Conservation (phyloP, 176 grass and related monocot genomes). For the Aechmea fasciata region DNA sequence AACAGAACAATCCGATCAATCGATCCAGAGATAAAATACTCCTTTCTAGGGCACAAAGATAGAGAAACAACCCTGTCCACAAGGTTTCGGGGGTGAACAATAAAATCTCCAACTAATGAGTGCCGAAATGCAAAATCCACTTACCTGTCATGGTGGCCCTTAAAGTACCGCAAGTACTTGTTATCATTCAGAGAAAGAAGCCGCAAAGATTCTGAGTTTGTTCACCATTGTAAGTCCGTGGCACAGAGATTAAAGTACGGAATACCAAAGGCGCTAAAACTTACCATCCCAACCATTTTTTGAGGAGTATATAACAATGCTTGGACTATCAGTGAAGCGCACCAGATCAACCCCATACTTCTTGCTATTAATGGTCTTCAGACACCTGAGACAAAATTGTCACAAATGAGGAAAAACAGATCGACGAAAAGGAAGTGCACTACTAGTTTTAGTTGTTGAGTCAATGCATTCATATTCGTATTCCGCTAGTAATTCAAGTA, state of each 20-base stretch:
- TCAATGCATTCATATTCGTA: background rate
- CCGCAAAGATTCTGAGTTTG: constrained; percentile 54
- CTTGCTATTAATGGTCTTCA: constrained; percentile 99
- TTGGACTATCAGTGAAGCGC: constrained; percentile 82
- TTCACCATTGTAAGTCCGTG: constrained; percentile 6
- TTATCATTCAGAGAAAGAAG: constrained; percentile 33
- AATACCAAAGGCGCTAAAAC: constrained; percentile 19
- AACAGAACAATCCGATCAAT: constrained; percentile 85
- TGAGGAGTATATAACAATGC: constrained; percentile 79
- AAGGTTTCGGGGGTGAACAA: background rate
- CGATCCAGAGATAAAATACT: constrained; percentile 75
- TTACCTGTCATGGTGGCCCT: constrained; percentile 95
- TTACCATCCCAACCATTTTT: constrained; percentile 99
- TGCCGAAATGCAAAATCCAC: background rate
- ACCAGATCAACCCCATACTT: constrained; percentile 97
- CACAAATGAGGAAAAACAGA: background rate
- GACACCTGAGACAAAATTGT: constrained; percentile 41
- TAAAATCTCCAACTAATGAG: constrained; percentile 8
- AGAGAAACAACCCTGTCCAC: constrained; percentile 66
- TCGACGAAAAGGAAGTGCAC: background rate
- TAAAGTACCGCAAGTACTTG: constrained; percentile 90
- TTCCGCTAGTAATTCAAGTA: too few species aligned
- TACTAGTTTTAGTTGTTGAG: background rate
- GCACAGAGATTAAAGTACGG: constrained; percentile 18
- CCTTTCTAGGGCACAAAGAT: constrained; percentile 74